Evolutionary conservation across 768 basidiomycete species (phyloP), one percentile per base, ranked within the genome.

Genomic region (Mycena vulgaris): DNA sequence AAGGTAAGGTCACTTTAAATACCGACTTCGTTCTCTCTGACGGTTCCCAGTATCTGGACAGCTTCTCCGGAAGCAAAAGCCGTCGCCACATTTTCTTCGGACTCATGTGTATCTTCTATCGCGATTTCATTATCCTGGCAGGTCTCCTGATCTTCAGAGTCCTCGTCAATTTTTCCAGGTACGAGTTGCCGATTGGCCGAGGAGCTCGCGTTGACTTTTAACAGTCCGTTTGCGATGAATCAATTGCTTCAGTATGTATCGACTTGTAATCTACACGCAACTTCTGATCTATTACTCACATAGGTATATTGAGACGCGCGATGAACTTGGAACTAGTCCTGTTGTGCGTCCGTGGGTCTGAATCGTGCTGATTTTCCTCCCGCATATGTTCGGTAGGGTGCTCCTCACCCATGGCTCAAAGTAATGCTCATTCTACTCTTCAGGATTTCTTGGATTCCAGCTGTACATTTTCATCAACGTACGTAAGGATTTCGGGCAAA

Each of bases 261-360:
- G n/a, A n/a, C 31, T 37, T 23, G 27, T 45, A 45, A 5, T 25
- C 8, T 10, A 25, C 23, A 2, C 19, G 21, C 30, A n/a, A 27
- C 13, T 52, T 14, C 31, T 27, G 28, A 48, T 63, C 39, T 13
- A 48, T 40, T 28, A 30, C 40, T 17, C 45, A n/a, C n/a, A 37
- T 60, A 90, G 87, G 40, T 90, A 92, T 73, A 79, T 94, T 37
- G 91, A 93, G 79, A 85, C 63, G n/a, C 45, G 30, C 8, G 67
- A 76, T 0, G 78, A 81, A 19, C 76, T 14, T 14, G 23, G 14
- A 4, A n/a, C 21, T 23, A 83, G 57, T 83, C n/a, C 77, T 23
- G 84, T 88, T 0, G 74, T 91, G 35, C 85, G 86, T 37, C 93
- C 93, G 0, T 93, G 92, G 89, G 86, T 93, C 11, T 94, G 92